phyloP scores from a whole-genome alignment of 1,284 basidiomycete species.

The Fomitopsis betulina region DNA sequence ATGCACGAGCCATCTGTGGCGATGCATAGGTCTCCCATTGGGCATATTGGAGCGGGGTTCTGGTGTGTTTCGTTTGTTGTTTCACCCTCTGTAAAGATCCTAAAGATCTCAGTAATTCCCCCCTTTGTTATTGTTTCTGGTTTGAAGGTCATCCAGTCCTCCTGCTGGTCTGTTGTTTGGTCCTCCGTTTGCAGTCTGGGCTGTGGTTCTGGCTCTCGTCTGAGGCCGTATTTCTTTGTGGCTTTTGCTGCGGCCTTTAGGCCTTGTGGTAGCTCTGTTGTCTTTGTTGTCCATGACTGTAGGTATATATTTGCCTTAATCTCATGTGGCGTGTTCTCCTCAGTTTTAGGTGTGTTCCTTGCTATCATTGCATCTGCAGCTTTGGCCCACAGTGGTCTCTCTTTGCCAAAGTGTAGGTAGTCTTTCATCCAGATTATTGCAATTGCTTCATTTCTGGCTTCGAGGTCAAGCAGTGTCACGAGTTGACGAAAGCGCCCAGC shows the following conservation, averaged over 20 bases:
- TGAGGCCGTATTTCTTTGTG: not conserved
- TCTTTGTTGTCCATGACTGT: not conserved
- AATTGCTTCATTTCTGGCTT: too few relatives aligned
- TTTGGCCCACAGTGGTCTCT: too few relatives aligned
- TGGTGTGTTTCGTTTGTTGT: not conserved
- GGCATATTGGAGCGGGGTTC: not conserved
- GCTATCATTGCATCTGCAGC: not conserved
- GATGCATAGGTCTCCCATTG: not conserved
- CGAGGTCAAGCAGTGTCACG: too few relatives aligned
- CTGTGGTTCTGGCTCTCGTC: not conserved
- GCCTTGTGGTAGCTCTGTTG: not conserved
- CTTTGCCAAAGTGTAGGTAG: too few relatives aligned
- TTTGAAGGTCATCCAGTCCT: conserved; percentile 1
- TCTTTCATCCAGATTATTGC: too few relatives aligned
- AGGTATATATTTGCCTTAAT: not conserved
- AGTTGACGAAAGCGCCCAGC: too few relatives aligned
- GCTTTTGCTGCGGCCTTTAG: not conserved
- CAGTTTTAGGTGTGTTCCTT: not conserved
- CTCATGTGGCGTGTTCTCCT: not conserved
- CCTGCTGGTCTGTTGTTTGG: too few relatives aligned
- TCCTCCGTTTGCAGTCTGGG: not conserved
- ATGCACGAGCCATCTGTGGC: not conserved
- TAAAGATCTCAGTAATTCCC: not conserved
- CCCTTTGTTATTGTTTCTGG: not conserved
- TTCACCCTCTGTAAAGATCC: not conserved